Percentiles rank a stretch among this genome's conserved stretches.
These are phyloP conservation scores for Sequoia sempervirens DNA, from an alignment of 75 land plant genomes.

Conservation along the genomic window DNA sequence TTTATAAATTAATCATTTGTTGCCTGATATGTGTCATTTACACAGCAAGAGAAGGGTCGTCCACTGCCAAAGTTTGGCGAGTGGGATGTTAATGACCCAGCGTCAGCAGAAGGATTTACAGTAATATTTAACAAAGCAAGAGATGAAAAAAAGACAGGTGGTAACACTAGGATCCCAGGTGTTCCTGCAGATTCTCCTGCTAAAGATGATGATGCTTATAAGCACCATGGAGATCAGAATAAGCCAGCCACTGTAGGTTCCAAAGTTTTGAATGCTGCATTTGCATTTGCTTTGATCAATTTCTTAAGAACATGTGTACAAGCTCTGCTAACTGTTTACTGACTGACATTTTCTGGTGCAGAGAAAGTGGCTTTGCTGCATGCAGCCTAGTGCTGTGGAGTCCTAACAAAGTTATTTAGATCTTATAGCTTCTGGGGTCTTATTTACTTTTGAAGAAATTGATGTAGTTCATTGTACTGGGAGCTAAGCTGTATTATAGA, in stretches of 20 bases:
- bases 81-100: constrained; percentile 61
- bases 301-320: neutral
- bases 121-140: constrained; percentile 63
- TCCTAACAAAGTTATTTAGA: neutral
- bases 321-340: constrained; percentile 2
- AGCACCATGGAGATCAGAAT: constrained; percentile 1
- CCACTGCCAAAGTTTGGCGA: constrained; percentile 56
- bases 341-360: neutral
- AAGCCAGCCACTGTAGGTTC: constrained; percentile 5
- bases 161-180: constrained; percentile 17
- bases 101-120: constrained; percentile 58
- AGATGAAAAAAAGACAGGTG: constrained; percentile 57
- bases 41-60: constrained; percentile 21
- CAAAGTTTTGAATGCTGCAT: neutral
- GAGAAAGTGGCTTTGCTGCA: constrained; percentile 13
- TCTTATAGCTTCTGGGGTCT: neutral
- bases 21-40: neutral
- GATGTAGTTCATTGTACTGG: constrained; percentile 8
- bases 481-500: constrained; percentile 4
- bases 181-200: constrained; percentile 17
- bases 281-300: neutral
- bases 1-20: neutral
- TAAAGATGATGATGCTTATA: constrained; percentile 7
- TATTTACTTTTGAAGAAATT: constrained; percentile 3
- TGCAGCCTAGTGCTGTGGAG: constrained; percentile 8